phyloP scores from a whole-genome alignment of 1,139 yeast genomes.

The Maudiozyma humilis region DNA sequence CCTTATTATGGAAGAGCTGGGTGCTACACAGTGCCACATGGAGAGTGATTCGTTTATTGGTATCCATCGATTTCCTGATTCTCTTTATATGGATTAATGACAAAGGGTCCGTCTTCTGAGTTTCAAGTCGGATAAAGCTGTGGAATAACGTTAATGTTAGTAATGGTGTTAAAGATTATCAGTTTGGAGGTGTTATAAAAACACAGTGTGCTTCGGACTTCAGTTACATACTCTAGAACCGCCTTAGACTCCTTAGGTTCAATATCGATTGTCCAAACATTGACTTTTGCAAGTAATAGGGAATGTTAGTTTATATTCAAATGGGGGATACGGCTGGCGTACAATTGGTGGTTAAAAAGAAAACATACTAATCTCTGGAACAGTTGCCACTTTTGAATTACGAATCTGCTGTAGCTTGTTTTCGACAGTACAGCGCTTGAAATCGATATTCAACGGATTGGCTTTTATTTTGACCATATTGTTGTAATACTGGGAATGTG shows the following conservation, averaged over 20 bases:
- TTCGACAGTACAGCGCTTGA: conserved; percentile 42
- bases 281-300: conserved; percentile 17
- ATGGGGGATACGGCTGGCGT: too few relatives aligned
- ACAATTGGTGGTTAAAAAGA: too few relatives aligned
- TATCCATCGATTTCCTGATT: conserved; percentile 27
- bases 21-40: conserved; percentile 33
- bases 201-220: too few relatives aligned
- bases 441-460: conserved; percentile 38
- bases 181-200: too few relatives aligned
- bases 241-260: conserved; percentile 37
- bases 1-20: conserved; percentile 15
- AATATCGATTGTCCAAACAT: conserved; percentile 52
- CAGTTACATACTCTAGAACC: conserved; percentile 30
- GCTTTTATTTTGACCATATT: conserved; percentile 32
- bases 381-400: conserved; percentile 24
- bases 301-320: neutral
- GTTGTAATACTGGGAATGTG: too few relatives aligned
- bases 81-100: conserved; percentile 39
- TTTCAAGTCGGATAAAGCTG: conserved; percentile 20
- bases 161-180: neutral
- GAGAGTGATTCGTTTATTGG: conserved; percentile 16
- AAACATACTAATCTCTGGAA: conserved; percentile 33
- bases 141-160: conserved; percentile 3
- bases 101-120: conserved; percentile 33
- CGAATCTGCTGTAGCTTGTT: conserved; percentile 44